phyloP scores from a whole-genome alignment of 164 flowering plant genomes.

The Liquidambar formosana region DNA sequence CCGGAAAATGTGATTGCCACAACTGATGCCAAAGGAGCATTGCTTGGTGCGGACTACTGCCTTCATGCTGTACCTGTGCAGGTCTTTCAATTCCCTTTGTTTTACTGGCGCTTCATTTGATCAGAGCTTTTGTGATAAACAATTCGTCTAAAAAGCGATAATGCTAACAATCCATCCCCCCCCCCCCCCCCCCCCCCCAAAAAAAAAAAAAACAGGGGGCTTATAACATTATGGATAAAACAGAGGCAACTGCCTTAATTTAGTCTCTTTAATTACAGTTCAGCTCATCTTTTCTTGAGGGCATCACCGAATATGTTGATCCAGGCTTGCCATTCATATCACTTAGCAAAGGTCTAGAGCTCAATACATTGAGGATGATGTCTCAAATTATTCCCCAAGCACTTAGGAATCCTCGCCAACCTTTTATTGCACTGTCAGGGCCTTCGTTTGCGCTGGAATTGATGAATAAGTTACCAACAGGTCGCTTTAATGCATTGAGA shows the following conservation, averaged over 20 bases:
- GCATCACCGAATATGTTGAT: constrained; percentile 73
- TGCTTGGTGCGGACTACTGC: constrained; percentile 81
- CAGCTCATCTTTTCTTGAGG: constrained; percentile 86
- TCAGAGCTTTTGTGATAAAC: neutral
- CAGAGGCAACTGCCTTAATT: neutral
- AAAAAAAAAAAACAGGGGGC: too few relatives aligned
- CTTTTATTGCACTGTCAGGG: constrained; percentile 87
- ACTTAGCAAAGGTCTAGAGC: constrained; percentile 94
- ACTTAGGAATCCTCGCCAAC: constrained; percentile 82
- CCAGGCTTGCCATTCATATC: constrained; percentile 90
- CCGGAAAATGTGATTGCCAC: constrained; percentile 88
- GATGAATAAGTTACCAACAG: constrained; percentile 94
- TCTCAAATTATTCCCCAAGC: constrained; percentile 90
- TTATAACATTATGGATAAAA: too few relatives aligned
- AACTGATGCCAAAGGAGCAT: constrained; percentile 76
- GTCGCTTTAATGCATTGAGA: constrained; percentile 25
- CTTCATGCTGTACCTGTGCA: constrained; percentile 98
- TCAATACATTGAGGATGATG: constrained; percentile 90
- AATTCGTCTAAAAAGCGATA: too few relatives aligned
- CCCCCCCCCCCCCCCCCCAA: too few relatives aligned
- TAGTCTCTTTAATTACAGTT: constrained; percentile 60
- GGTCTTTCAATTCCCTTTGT: constrained; percentile 36
- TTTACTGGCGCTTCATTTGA: neutral
- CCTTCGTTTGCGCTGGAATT: constrained; percentile 90
- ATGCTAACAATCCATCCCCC: too few relatives aligned